These are phyloP conservation scores for Syzygium aqueum DNA, from an alignment of 345 rosid species.

Conservation along the genomic window DNA sequence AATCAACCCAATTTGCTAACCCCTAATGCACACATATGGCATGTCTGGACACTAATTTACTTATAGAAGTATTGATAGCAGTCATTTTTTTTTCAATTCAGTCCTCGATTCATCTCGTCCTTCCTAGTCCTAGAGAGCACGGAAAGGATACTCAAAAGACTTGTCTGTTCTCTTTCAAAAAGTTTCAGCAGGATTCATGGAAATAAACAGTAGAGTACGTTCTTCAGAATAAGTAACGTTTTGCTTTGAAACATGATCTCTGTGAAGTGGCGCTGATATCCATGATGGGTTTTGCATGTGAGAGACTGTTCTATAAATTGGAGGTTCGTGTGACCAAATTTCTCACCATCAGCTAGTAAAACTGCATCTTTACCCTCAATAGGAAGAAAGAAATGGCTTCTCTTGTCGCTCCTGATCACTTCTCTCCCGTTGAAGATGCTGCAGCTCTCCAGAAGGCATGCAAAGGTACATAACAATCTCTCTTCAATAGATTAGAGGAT, in stretches of 20 bases:
- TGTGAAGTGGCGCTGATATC: not conserved
- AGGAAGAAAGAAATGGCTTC: conserved; percentile 2
- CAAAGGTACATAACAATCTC: conserved; percentile 7
- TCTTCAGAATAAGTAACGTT: not conserved
- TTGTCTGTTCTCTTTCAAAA: not conserved
- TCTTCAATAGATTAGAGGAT: not conserved
- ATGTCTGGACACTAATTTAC: no score
- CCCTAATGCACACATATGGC: no score
- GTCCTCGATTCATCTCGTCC: not conserved
- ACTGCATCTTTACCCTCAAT: not conserved
- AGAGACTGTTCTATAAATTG: not conserved
- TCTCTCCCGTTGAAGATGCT: conserved; percentile 15
- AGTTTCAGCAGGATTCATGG: not conserved
- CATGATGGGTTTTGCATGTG: not conserved
- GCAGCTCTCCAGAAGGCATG: conserved; percentile 15
- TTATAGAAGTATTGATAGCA: not conserved
- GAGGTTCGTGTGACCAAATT: not conserved
- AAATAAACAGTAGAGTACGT: not conserved
- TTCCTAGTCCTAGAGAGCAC: not conserved
- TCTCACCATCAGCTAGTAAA: not conserved
- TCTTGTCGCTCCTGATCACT: conserved; percentile 1
- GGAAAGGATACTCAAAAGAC: not conserved
- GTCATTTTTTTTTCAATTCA: not conserved
- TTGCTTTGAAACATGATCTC: not conserved
- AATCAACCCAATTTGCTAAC: no score